phyloP scores from a whole-genome alignment of 73 alveolate species.

The Paramecium biaurelia region DNA sequence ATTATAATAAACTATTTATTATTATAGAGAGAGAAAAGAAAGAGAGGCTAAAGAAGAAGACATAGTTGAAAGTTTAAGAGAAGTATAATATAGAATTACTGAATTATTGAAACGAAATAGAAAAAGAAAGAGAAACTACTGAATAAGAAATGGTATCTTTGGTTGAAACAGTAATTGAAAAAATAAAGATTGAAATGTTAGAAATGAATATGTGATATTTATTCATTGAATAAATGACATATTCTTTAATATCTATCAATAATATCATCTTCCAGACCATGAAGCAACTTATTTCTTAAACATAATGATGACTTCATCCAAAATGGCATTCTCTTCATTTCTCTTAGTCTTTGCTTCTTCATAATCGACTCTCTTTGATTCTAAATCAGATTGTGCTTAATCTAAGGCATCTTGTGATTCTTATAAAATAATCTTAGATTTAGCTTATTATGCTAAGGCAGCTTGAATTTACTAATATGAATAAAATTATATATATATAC shows the following conservation, averaged over 20 bases:
- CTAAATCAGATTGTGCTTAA: constrained; percentile 30
- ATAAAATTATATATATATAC: not conserved
- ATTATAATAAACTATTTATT: not conserved
- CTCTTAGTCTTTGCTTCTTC: constrained; percentile 9
- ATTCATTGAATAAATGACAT: not conserved
- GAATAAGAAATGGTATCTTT: constrained; percentile 39
- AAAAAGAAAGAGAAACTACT: constrained; percentile 10
- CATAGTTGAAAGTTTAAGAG: constrained; percentile 40
- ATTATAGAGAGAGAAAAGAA: constrained; percentile 15
- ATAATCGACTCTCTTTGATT: not conserved
- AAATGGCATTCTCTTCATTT: constrained; percentile 31
- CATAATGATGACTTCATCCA: constrained; percentile 26
- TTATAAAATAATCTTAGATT: not conserved
- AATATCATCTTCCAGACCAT: constrained; percentile 35
- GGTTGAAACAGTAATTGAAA: constrained; percentile 1
- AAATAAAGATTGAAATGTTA: constrained; percentile 31
- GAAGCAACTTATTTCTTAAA: constrained; percentile 52
- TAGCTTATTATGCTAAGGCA: constrained; percentile 26
- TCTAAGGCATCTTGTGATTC: constrained; percentile 26
- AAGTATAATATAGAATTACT: not conserved
- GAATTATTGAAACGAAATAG: not conserved
- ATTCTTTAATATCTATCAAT: not conserved
- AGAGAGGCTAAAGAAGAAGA: constrained; percentile 35
- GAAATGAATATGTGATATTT: constrained; percentile 42
- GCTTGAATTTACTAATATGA: constrained; percentile 11